phyloP scores from a whole-genome alignment of 1,139 yeast species.

The Magnusiomyces paraingens region DNA sequence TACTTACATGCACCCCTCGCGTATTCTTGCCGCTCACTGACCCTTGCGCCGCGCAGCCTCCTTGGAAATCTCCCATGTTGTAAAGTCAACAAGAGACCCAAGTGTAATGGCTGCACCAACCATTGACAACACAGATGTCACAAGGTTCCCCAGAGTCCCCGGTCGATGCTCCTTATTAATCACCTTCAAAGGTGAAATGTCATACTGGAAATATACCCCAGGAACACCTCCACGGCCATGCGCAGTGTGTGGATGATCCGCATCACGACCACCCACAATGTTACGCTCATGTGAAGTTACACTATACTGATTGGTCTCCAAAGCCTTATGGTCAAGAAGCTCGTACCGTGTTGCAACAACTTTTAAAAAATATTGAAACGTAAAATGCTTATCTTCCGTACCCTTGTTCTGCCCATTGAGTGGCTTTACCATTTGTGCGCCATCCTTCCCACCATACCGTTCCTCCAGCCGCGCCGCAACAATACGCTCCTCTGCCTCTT shows the following conservation, averaged over 20 bases:
- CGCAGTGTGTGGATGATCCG: conserved; percentile 79
- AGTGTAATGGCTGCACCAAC: conserved; percentile 92
- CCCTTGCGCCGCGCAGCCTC: conserved; percentile 56
- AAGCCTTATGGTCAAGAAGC: conserved; percentile 40
- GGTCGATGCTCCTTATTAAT: conserved; percentile 75
- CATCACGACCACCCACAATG: conserved; percentile 77
- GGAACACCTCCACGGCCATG: conserved; percentile 89
- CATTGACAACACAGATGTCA: conserved; percentile 79
- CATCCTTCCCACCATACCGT: background rate
- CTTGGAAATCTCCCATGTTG: conserved; percentile 84
- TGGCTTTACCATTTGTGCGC: conserved; percentile 47
- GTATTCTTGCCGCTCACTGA: no score
- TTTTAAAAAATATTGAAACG: conserved; percentile 72
- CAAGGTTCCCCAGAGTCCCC: conserved; percentile 78
- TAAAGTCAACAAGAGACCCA: conserved; percentile 80
- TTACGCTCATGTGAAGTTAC: conserved; percentile 91
- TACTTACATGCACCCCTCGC: no score
- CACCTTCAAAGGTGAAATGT: conserved; percentile 87
- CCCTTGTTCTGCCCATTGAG: conserved; percentile 49
- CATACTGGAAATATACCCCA: conserved; percentile 81
- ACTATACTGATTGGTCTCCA: conserved; percentile 89
- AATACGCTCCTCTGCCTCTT: background rate
- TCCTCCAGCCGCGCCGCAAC: background rate
- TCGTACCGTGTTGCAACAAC: conserved; percentile 89
- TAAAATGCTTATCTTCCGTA: conserved; percentile 51